Base-by-base conservation (phyloP, 116 monocot genomes). In the Phalaenopsis hybrid region DNA sequence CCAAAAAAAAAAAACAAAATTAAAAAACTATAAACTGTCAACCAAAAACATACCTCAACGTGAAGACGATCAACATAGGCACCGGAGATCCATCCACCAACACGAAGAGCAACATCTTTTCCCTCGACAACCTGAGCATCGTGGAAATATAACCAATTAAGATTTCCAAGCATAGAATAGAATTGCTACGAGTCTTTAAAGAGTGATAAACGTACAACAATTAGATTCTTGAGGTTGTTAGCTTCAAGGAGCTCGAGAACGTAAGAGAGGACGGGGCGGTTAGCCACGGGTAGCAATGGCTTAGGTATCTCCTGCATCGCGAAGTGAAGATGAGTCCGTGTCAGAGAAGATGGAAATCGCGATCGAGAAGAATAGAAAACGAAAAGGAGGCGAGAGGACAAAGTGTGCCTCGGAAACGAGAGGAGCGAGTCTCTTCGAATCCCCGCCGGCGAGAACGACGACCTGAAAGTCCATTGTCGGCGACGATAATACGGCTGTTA, bases 181-280 rank as follows among this genome's bases (percentile, higher is more conserved):
- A 52, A 78, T 48, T 50, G 25, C 13, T 4, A 20, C 11, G 20
- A 23, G 8, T 49, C 13, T 12, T 48, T 58, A 49, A 4, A 80
- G 46, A 31, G 15, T 2, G 28, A 77, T 49, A 51, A 44, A 77
- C 92, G 31, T 52, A 99, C 99, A 74, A 99, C 90, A 63, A 99
- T 86, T 83, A 95, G 85, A 51, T 99, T 87, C 79, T 99, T 99
- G 83, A 99, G 89, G 76, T 95, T 85, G 84, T 86, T 91, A 81
- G 93, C 78, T 80, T 99, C 99, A 74, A 99, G 92, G 49, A 99
- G 94, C 81, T 99, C 99, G 78, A 99, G 95, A 79, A 92, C 88
- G 84, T 99, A 99, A 34, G 99, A 99, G 55, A 99, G 88, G 49
- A 99, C 88, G 49, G 99, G 99, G 80, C 95, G 95, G 61, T 99